Evolutionary conservation across 495 filamentous ascomycete genomes (phyloP).

Genomic region (Aspergillus homomorphus): DNA sequence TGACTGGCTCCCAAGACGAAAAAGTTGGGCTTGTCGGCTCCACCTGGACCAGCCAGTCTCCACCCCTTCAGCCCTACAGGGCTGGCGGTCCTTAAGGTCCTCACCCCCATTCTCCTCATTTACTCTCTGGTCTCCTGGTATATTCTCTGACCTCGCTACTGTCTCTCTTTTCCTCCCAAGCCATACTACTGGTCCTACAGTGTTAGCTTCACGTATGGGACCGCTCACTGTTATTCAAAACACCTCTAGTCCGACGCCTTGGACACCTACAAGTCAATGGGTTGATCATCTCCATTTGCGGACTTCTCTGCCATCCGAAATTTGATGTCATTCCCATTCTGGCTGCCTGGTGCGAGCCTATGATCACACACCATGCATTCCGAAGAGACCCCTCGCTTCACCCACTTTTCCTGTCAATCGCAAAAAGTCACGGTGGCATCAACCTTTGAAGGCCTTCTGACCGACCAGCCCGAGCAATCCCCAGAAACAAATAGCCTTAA

Average conservation of each 20-base stretch:
- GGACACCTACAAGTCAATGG: neutral
- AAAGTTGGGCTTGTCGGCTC: neutral
- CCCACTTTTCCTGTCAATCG: conserved; percentile 83
- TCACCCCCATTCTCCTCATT: neutral
- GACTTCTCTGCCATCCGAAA: neutral
- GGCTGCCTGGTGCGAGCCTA: neutral
- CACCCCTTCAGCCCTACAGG: conserved; percentile 1
- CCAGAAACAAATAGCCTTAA: conserved; percentile 43
- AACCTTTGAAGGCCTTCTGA: conserved; percentile 72
- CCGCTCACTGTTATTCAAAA: neutral
- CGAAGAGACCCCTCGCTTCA: conserved; percentile 53
- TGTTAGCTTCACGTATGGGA: neutral
- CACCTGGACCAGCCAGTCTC: neutral
- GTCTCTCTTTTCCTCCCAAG: neutral
- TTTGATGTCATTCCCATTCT: neutral
- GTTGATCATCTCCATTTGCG: neutral
- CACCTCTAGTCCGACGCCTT: neutral
- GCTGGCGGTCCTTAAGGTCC: neutral
- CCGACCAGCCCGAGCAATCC: conserved; percentile 69
- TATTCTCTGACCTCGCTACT: neutral
- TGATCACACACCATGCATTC: neutral
- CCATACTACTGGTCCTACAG: neutral
- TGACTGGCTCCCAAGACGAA: neutral
- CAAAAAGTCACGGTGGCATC: conserved; percentile 73
- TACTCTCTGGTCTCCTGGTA: neutral